Conservation (phyloP, 805 yeast species). For the Isabelozyma gotoi region DNA sequence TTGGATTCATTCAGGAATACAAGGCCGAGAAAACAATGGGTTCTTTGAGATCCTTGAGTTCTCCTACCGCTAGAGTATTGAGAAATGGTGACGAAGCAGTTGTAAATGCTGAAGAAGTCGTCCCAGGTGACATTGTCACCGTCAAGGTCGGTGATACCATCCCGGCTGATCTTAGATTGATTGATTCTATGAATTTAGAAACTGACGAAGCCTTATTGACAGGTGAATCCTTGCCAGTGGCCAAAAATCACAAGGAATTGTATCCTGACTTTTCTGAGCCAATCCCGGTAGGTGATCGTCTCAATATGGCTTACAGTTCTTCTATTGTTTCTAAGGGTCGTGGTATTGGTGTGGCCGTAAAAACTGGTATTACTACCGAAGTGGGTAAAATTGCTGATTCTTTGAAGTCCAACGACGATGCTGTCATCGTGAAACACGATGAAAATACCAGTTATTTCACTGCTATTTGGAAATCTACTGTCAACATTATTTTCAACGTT, state of each 20-base stretch:
- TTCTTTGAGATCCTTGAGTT: slow-evolving; percentile 61
- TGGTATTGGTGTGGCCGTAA: slow-evolving; percentile 64
- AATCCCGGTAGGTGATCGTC: slow-evolving; percentile 60
- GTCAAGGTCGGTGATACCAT: slow-evolving; percentile 71
- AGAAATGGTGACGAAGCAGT: slow-evolving; percentile 59
- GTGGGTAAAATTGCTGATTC: slow-evolving; percentile 73
- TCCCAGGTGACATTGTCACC: slow-evolving; percentile 69
- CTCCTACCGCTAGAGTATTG: slow-evolving; percentile 69
- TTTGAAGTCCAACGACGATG: slow-evolving; percentile 39
- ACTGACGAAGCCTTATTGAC: slow-evolving; percentile 68
- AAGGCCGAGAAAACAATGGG: slow-evolving; percentile 82
- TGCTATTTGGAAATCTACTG: slow-evolving; percentile 49
- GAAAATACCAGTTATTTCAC: slow-evolving; percentile 42
- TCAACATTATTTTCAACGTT: slow-evolving; percentile 61
- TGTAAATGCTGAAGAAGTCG: slow-evolving; percentile 62
- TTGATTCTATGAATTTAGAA: slow-evolving; percentile 62
- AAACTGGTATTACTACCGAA: slow-evolving; percentile 72
- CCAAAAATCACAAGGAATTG: slow-evolving; percentile 46
- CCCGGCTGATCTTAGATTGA: slow-evolving; percentile 69
- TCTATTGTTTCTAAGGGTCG: slow-evolving; percentile 74
- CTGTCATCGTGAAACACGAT: slow-evolving; percentile 40
- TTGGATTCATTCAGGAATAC: slow-evolving; percentile 70
- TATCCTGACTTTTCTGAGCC: slow-evolving; percentile 44
- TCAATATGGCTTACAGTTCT: slow-evolving; percentile 70
- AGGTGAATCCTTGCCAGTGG: slow-evolving; percentile 67